These are phyloP conservation scores for Coniochaeta sp. DNA, from an alignment of 2,329 filamentous ascomycete species.

Conservation along the genomic window DNA sequence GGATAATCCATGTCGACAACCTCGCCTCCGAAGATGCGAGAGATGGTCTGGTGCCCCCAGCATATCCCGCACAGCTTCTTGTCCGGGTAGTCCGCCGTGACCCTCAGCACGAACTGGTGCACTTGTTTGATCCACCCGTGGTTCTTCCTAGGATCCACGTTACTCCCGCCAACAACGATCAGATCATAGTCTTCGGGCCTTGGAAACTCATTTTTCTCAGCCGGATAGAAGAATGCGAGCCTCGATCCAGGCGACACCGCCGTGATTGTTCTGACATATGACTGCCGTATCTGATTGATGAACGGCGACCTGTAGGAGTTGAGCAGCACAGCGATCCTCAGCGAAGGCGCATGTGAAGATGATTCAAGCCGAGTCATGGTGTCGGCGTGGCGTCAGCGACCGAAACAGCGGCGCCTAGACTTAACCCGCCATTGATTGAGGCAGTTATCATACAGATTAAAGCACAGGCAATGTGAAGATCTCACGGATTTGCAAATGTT, in stretches of 20 bases:
- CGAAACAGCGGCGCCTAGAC: not conserved
- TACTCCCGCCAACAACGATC: constrained; percentile 34
- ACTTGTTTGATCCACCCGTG: constrained; percentile 33
- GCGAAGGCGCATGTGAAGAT: not conserved
- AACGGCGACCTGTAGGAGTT: constrained; percentile 29
- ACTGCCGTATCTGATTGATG: constrained; percentile 25
- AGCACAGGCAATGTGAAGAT: too few species aligned
- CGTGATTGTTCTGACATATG: constrained; percentile 24
- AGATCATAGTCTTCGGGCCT: constrained; percentile 31
- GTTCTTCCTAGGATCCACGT: constrained; percentile 30
- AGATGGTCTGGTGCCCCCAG: constrained; percentile 38
- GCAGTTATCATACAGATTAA: not conserved
- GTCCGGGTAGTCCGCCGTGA: constrained; percentile 18
- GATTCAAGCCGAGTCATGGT: not conserved
- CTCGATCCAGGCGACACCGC: constrained; percentile 19
- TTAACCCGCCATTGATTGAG: not conserved
- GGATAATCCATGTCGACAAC: constrained; percentile 27
- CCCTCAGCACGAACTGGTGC: constrained; percentile 27
- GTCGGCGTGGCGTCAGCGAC: not conserved
- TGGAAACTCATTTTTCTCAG: constrained; percentile 23
- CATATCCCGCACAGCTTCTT: constrained; percentile 29
- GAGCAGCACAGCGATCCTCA: constrained; percentile 26
- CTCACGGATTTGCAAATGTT: not conserved
- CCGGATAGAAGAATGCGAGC: constrained; percentile 28
- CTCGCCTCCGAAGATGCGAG: constrained; percentile 27